A percentile compares a stretch with the other conserved stretches of the same genome.
Conservation (phyloP, 2,329 filamentous ascomycete genomes). For the Paracoccidioides lutzii region DNA sequence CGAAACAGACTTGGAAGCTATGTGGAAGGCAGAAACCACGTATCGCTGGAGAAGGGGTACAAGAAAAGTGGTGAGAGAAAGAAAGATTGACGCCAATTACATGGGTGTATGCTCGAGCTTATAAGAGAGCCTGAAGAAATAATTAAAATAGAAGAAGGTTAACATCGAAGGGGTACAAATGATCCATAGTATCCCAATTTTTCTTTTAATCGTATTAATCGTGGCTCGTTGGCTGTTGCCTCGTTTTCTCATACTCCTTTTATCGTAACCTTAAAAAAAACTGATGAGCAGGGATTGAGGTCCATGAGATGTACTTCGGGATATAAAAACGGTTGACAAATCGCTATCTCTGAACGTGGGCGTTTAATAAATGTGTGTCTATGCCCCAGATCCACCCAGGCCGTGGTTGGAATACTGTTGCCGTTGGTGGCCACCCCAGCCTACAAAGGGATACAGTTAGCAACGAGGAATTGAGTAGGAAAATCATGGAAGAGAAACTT, state of each 20-base stretch:
- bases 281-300: background rate
- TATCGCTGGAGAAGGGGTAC: background rate
- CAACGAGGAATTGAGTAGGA: background rate
- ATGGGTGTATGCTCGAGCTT: background rate
- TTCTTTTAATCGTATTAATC: background rate
- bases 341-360: background rate
- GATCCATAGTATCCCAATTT: background rate
- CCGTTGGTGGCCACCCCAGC: slow-evolving; percentile 10
- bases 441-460: slow-evolving; percentile 1
- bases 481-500: background rate
- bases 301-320: background rate
- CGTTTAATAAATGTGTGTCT: background rate
- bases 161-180: background rate
- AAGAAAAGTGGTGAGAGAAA: background rate
- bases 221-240: slow-evolving; percentile 2
- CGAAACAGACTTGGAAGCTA: background rate
- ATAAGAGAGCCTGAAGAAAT: background rate
- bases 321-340: background rate
- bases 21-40: background rate
- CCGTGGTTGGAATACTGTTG: slow-evolving; percentile 6
- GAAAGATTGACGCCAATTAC: background rate
- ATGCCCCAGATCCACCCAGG: slow-evolving; percentile 4
- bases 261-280: background rate
- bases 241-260: background rate
- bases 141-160: background rate